Percentiles rank a stretch among this genome's conserved stretches.
These are phyloP conservation scores for Pachyrhizus erosus DNA, from an alignment of 306 rosid genomes.

Conservation along the genomic window DNA sequence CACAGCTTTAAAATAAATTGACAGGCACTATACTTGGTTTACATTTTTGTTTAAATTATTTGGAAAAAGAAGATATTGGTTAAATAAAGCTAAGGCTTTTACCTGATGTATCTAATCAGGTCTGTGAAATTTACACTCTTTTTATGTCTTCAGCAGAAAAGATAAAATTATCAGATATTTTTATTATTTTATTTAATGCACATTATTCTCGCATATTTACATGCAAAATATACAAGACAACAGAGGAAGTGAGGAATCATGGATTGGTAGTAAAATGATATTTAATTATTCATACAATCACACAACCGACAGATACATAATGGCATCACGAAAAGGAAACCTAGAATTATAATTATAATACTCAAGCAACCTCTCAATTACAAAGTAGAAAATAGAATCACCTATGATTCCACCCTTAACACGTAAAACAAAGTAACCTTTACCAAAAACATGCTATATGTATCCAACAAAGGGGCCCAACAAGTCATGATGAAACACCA, in stretches of 20 bases:
- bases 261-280: constrained; percentile 11
- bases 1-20: background rate
- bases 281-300: constrained; percentile 57
- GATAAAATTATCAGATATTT: background rate
- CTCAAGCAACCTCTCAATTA: constrained; percentile 48
- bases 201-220: background rate
- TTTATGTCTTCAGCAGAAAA: background rate
- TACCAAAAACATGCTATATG: constrained; percentile 45
- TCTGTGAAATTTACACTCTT: background rate
- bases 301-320: constrained; percentile 47
- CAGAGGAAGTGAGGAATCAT: constrained; percentile 1
- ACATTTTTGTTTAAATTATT: background rate
- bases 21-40: background rate
- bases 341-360: too few species aligned
- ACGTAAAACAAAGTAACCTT: constrained; percentile 69
- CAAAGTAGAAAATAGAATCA: constrained; percentile 50
- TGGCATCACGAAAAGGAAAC: constrained; percentile 45
- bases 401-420: constrained; percentile 46
- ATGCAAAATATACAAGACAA: background rate
- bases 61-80: background rate
- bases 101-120: background rate
- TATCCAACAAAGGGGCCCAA: constrained; percentile 51
- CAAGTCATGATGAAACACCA: constrained; percentile 59
- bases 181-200: background rate
- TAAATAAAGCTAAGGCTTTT: background rate